Conservation (phyloP, 768 basidiomycete genomes). For the Tricholoma matsutake region DNA sequence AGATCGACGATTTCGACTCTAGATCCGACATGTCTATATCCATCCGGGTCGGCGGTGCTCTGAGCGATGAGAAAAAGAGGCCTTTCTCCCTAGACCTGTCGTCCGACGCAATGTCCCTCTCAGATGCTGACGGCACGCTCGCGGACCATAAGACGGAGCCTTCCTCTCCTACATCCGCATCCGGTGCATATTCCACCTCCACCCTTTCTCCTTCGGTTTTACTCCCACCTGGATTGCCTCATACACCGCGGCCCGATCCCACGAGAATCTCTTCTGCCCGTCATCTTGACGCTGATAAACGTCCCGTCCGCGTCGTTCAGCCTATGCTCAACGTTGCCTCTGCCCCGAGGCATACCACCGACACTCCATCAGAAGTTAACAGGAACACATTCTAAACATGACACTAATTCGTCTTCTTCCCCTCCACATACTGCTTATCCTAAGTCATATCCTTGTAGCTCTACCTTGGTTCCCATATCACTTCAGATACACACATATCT, state of each 20-base stretch:
- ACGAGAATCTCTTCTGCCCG: constrained; percentile 33
- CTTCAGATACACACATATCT: too few species aligned
- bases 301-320: background rate
- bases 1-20: constrained; percentile 47
- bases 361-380: background rate
- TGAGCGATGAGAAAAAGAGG: constrained; percentile 32
- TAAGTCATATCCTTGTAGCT: constrained; percentile 14
- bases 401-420: background rate
- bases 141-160: constrained; percentile 31
- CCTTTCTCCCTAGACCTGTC: constrained; percentile 31
- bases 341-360: background rate
- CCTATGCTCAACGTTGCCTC: background rate
- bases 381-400: background rate
- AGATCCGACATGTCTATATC: constrained; percentile 43
- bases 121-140: constrained; percentile 38
- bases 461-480: constrained; percentile 7
- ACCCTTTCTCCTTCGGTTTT: constrained; percentile 19
- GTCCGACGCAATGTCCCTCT: constrained; percentile 31
- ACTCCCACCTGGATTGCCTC: background rate
- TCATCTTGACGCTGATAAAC: constrained; percentile 1
- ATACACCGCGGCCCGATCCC: constrained; percentile 17
- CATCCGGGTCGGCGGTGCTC: constrained; percentile 34
- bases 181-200: constrained; percentile 14
- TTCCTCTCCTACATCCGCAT: constrained; percentile 32
- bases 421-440: background rate